These are phyloP conservation scores for Aspergillus carlsbadensis DNA, from an alignment of 495 filamentous ascomycete genomes.

Conservation along the genomic window DNA sequence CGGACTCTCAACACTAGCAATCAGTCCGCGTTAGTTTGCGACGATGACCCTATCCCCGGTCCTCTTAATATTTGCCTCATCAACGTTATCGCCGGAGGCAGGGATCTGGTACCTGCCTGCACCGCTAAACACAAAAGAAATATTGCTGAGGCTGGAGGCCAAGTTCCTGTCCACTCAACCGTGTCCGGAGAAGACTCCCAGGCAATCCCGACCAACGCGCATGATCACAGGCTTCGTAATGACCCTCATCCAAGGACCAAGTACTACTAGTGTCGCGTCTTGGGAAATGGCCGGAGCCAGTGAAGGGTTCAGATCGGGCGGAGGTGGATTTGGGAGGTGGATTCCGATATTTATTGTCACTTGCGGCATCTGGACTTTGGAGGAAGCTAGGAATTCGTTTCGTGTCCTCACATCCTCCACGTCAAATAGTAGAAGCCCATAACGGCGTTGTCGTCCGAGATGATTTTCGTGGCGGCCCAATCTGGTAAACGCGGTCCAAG, in stretches of 20 bases:
- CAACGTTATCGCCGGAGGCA: not conserved
- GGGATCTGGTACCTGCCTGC: no score
- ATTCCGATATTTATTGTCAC: not conserved
- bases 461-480: slow-evolving; percentile 21
- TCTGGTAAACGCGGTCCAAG: slow-evolving; percentile 21
- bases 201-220: not conserved
- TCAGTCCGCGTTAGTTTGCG: not conserved
- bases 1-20: not conserved
- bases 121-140: not conserved
- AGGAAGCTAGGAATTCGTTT: not conserved
- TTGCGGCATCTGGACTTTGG: slow-evolving; percentile 11
- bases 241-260: not conserved
- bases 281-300: not conserved
- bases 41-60: not conserved
- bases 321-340: not conserved
- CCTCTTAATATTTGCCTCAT: slow-evolving; percentile 5
- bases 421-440: slow-evolving; percentile 12
- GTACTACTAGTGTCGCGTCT: slow-evolving; percentile 1
- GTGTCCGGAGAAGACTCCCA: not conserved
- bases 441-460: slow-evolving; percentile 5
- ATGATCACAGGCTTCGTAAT: slow-evolving; percentile 1
- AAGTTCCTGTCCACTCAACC: not conserved
- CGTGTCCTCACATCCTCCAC: slow-evolving; percentile 14
- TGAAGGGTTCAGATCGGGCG: slow-evolving; percentile 15
- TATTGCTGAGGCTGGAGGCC: not conserved